Base-by-base conservation (phyloP, 768 basidiomycete genomes). In the Podaxis mareebaensis region DNA sequence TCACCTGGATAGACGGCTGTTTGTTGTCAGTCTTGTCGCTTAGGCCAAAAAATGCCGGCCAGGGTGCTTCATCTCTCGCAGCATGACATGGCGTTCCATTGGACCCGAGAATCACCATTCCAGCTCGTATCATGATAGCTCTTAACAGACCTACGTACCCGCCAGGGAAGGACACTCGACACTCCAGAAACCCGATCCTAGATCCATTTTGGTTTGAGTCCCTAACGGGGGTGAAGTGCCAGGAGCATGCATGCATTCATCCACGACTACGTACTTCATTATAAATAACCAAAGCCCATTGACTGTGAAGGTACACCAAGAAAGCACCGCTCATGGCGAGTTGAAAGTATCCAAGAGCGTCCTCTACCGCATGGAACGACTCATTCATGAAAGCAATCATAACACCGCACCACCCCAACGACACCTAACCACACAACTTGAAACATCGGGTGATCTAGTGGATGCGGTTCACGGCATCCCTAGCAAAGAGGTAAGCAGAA, bases 401-500 rank as follows among this genome's bases (percentile, higher is more conserved):
- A 33, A 33, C 30, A 33, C 33, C 8, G 33, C 33, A 33, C 33
- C 33, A 33, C 33, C 33, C 33, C 28, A 30, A 30, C 28, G 1
- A 6, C 33, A 10, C 30, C 7, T 8, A 53, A 33, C 24, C 24
- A 26, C 30, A 30, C 42, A 44, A 17, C 0, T 12, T 1, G 40
- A 42, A 42, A 42, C 13, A n/a, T 42, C 1, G 42, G 4, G 10
- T n/a, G 12, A 33, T 53, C 38, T 53, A 42, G 42, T 61, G 60
- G 28, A 61, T 53, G 11, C 40, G 3, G 12, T 42, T 30, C 20
- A 69, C 66, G 20, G 76, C 74, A 52, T 71, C 67, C 64, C 67
- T 66, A 38, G 78, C 71, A 55, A 73, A 64, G 58, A 67, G 67
- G 70, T 72, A 78, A 13, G 78, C 78, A 61, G 70, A 67, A 51